phyloP scores from a whole-genome alignment of 2,329 filamentous ascomycete genomes.

The Huntiella savannae region DNA sequence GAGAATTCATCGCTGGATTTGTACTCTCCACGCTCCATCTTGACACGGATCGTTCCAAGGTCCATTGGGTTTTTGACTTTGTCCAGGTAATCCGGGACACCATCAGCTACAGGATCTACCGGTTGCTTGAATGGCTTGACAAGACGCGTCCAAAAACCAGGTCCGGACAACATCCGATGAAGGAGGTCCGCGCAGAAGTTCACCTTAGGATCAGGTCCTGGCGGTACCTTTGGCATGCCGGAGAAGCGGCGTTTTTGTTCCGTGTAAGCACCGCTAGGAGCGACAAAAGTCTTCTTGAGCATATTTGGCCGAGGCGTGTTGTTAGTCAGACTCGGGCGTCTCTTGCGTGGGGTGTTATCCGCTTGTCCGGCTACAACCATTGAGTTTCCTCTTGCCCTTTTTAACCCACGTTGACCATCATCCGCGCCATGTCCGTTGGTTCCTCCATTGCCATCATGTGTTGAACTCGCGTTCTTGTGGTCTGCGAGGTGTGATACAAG shows the following conservation, averaged over 20 bases:
- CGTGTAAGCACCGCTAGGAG: slow-evolving; percentile 13
- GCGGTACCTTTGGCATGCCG: slow-evolving; percentile 7
- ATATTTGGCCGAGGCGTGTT: slow-evolving; percentile 17
- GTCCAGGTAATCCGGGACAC: slow-evolving; percentile 41
- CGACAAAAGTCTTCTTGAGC: slow-evolving; percentile 12
- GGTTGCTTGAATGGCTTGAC: slow-evolving; percentile 42
- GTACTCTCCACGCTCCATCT: slow-evolving; percentile 38
- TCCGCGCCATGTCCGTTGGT: neutral
- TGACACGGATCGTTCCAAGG: slow-evolving; percentile 37
- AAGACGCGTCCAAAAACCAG: slow-evolving; percentile 47
- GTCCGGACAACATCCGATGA: slow-evolving; percentile 40
- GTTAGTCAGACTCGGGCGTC: slow-evolving; percentile 12
- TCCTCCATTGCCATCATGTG: neutral
- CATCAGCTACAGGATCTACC: slow-evolving; percentile 36
- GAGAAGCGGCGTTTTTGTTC: slow-evolving; percentile 15
- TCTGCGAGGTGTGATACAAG: slow-evolving; percentile 37
- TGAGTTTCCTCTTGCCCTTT: slow-evolving; percentile 7
- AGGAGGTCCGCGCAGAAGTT: slow-evolving; percentile 40
- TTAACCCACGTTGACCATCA: slow-evolving; percentile 5
- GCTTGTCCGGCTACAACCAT: slow-evolving; percentile 9
- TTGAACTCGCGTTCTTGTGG: neutral
- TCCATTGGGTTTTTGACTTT: slow-evolving; percentile 45
- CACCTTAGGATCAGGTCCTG: slow-evolving; percentile 22
- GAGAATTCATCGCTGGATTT: slow-evolving; percentile 32
- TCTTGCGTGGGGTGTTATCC: slow-evolving; percentile 18